These are phyloP conservation scores for Hansenula anomala DNA, from an alignment of 1,139 yeast genomes.

Conservation along the genomic window DNA sequence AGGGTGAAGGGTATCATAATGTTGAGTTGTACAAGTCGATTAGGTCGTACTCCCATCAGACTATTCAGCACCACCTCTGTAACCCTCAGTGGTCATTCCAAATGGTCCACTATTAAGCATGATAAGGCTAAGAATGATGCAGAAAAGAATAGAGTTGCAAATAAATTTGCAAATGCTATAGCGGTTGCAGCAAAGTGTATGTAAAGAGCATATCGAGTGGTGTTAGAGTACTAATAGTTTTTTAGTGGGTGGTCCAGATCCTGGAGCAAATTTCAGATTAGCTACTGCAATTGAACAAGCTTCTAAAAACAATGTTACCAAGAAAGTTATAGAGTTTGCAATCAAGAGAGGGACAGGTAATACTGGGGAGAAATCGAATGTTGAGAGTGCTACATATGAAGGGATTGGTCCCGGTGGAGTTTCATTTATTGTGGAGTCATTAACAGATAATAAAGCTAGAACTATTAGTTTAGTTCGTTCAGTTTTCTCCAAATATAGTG, in stretches of 20 bases:
- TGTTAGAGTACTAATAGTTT: too few relatives aligned
- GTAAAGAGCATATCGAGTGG: too few relatives aligned
- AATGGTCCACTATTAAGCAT: constrained; percentile 94
- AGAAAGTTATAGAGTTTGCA: constrained; percentile 82
- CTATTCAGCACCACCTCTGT: constrained; percentile 6
- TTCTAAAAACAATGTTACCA: constrained; percentile 69
- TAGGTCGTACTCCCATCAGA: background rate
- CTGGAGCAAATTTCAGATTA: constrained; percentile 59
- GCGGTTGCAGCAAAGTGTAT: constrained; percentile 61
- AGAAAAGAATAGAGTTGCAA: constrained; percentile 62
- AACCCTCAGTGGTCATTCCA: constrained; percentile 62
- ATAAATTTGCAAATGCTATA: constrained; percentile 68
- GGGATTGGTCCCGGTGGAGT: constrained; percentile 93
- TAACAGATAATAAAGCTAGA: constrained; percentile 84
- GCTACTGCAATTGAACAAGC: constrained; percentile 79
- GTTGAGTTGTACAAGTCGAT: background rate
- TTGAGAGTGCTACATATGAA: constrained; percentile 60
- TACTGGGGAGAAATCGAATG: constrained; percentile 31
- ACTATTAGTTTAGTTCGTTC: constrained; percentile 74
- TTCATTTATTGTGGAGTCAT: constrained; percentile 76
- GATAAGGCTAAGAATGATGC: constrained; percentile 94
- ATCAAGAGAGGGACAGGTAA: constrained; percentile 78
- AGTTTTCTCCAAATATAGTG: constrained; percentile 66
- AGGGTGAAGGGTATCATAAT: too few relatives aligned
- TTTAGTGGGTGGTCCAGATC: constrained; percentile 53